These are phyloP conservation scores for Ampelocalamus luodianensis DNA, from an alignment of 176 grass and related monocot genomes.

Conservation along the genomic window DNA sequence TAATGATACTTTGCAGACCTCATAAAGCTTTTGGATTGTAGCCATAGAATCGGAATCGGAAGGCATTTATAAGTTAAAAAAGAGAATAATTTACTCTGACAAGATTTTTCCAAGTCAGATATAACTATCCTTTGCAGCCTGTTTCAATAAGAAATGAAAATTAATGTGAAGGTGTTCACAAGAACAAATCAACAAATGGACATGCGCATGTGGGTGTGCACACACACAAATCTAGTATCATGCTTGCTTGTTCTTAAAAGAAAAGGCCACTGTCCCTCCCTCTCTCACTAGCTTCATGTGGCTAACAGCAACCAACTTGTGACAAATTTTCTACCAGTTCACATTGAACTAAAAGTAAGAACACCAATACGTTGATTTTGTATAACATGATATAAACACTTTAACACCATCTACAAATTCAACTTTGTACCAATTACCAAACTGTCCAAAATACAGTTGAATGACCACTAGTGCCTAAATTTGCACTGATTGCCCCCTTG, in stretches of 20 bases:
- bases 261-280: background rate
- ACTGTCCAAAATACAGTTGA: background rate
- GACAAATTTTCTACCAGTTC: conserved; percentile 8
- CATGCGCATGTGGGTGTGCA: background rate
- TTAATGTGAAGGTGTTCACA: conserved; percentile 18
- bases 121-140: conserved; percentile 22
- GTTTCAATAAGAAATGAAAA: conserved; percentile 24
- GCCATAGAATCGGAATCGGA: conserved; percentile 43
- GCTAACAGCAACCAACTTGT: background rate
- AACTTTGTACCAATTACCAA: background rate
- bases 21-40: conserved; percentile 71
- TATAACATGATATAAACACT: conserved; percentile 7
- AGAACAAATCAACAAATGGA: background rate
- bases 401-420: background rate
- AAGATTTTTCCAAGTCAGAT: background rate
- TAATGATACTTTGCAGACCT: conserved; percentile 61
- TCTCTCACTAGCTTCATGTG: background rate
- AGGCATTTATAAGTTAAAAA: conserved; percentile 43
- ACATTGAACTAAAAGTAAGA: background rate
- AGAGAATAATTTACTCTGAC: background rate
- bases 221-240: background rate
- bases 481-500: background rate
- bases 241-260: background rate
- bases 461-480: background rate
- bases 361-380: background rate